Base-by-base conservation (phyloP, 805 yeast species). In the Candida quercuum region DNA sequence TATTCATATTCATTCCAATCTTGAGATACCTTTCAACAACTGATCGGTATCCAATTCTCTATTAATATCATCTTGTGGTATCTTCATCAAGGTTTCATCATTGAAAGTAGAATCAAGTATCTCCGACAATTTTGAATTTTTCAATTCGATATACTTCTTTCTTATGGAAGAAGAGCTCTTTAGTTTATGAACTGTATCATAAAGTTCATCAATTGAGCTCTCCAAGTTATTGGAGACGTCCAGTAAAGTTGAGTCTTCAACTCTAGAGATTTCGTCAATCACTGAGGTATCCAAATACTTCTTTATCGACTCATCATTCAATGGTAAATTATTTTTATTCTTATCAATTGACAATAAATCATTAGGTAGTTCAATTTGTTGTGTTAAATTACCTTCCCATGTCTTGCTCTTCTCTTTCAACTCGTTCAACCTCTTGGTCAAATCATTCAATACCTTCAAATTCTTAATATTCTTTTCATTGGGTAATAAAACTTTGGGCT, bases 391-490 rank as follows among this genome's bases (percentile, higher is more conserved):
- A 10, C 41, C 48, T 37, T 58, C 59, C 81, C 86, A 78, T 26
- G 62, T 63, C 9, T 48, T 54, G 40, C 69, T 71, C 39, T 80
- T 82, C 21, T 54, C 50, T 28, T 61, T 58, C 35, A 82, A 57
- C 17, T 61, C 60, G 10, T 52, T 48, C 35, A 79, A 57, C 44
- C 75, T 69, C 22, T 59, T 51, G 25, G 66, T 63, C 47, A 73
- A 74, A 26, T 69, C 58, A 23, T 66, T 62, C 15, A 80, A 56
- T 35, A 73, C 75, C 30, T 65, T 61, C 26, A 49, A 42, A 50
- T 82, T 81, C 27, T 71, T 63, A 8, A 61, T 56, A 48, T 84
- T 84, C 33, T 74, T 67, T n/a, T 75, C 72, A 52, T 84, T 83
- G 1, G 86, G 81, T 25, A 67, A 56, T 24, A 72, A 50, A 6